Conservation (phyloP, 2,329 filamentous ascomycete genomes). For the Aphanocladium album region DNA sequence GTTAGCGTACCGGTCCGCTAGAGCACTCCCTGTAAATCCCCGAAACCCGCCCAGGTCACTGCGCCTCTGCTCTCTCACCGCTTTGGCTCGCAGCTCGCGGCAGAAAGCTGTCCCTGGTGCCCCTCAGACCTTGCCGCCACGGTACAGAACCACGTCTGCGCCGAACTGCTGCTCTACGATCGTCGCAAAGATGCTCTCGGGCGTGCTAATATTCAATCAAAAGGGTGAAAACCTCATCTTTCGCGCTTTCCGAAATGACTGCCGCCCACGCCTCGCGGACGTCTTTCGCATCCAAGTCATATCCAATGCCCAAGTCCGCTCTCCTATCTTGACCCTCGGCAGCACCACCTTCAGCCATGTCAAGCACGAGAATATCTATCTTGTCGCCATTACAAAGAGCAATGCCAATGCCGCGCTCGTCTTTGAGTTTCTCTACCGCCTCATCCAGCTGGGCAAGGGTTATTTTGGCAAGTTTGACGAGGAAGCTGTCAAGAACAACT, state of each 20-base stretch:
- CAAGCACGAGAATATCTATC: slow-evolving; percentile 98
- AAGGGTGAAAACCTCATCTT: slow-evolving; percentile 99
- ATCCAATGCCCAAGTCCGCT: slow-evolving; percentile 94
- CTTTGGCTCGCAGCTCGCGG: not conserved
- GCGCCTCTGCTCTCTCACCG: not conserved
- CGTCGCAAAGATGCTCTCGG: slow-evolving; percentile 70
- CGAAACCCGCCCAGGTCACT: not conserved
- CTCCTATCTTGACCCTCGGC: slow-evolving; percentile 92
- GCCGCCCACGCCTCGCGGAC: slow-evolving; percentile 92
- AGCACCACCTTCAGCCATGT: slow-evolving; percentile 99
- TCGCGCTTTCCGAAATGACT: slow-evolving; percentile 97
- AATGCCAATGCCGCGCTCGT: slow-evolving; percentile 98
- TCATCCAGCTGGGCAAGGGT: slow-evolving; percentile 83
- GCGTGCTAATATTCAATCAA: slow-evolving; percentile 97
- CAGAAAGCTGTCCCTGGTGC: slow-evolving; percentile 4
- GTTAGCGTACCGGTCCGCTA: not conserved
- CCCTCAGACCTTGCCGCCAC: slow-evolving; percentile 2
- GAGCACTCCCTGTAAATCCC: not conserved
- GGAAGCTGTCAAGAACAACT: slow-evolving; percentile 99
- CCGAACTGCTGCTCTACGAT: not conserved
- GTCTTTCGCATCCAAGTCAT: slow-evolving; percentile 99
- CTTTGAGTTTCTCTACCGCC: slow-evolving; percentile 93
- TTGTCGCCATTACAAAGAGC: slow-evolving; percentile 96
- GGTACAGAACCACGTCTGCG: not conserved
- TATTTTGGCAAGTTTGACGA: slow-evolving; percentile 99